phyloP scores from a whole-genome alignment of 1,284 basidiomycete species.

The Kwoniella shivajii region DNA sequence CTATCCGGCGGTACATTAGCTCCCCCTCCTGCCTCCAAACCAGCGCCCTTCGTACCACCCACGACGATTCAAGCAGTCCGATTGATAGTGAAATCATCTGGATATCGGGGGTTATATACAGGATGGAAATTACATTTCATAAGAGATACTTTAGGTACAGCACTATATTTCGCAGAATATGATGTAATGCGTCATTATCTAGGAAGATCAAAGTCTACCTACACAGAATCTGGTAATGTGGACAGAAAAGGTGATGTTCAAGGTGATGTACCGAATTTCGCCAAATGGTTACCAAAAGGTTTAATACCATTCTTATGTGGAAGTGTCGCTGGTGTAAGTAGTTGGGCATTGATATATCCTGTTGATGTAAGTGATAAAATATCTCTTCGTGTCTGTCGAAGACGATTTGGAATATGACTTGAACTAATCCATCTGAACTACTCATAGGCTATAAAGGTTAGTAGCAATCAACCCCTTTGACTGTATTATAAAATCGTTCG shows the following conservation, averaged over 20 bases:
- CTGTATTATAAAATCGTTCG: too few species aligned
- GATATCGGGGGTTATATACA: conserved; percentile 45
- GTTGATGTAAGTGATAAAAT: conserved; percentile 51
- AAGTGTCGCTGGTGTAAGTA: conserved; percentile 51
- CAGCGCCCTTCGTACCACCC: conserved; percentile 32
- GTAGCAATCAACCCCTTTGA: background rate
- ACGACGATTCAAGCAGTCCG: conserved; percentile 49
- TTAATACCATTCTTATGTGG: conserved; percentile 53
- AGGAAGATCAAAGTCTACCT: conserved; percentile 25
- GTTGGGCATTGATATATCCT: conserved; percentile 54
- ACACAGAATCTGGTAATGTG: conserved; percentile 2
- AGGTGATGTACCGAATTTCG: conserved; percentile 51
- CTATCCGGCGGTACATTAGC: conserved; percentile 12
- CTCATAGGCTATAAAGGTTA: conserved; percentile 48
- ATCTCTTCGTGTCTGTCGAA: too few species aligned
- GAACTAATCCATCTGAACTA: background rate
- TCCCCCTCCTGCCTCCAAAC: conserved; percentile 18
- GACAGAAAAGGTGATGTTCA: conserved; percentile 33
- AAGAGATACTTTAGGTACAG: conserved; percentile 52
- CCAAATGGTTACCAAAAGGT: conserved; percentile 37
- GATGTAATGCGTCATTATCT: conserved; percentile 52
- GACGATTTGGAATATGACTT: background rate
- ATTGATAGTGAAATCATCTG: conserved; percentile 38
- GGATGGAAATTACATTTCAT: conserved; percentile 50
- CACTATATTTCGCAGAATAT: conserved; percentile 54